Conservation (phyloP, 2,329 filamentous ascomycete genomes). For the Neoscytalidium dimidiatum region DNA sequence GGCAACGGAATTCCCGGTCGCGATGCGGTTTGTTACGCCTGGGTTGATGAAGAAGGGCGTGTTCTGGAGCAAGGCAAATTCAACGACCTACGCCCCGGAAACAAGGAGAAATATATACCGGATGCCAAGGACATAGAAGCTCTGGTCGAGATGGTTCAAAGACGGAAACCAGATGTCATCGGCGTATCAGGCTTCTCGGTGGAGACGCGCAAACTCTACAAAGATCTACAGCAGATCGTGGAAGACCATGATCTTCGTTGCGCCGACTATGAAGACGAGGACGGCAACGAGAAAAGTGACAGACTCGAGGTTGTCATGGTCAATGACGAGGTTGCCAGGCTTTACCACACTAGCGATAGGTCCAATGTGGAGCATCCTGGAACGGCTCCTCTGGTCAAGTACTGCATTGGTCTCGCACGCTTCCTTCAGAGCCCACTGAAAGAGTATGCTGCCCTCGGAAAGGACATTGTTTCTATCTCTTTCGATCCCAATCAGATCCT, state of each 20-base stretch:
- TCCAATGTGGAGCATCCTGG: slow-evolving; percentile 79
- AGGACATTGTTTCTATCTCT: slow-evolving; percentile 80
- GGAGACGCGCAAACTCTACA: slow-evolving; percentile 80
- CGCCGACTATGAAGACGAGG: slow-evolving; percentile 75
- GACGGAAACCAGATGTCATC: slow-evolving; percentile 84
- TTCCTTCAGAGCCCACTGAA: slow-evolving; percentile 96
- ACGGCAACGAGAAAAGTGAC: slow-evolving; percentile 73
- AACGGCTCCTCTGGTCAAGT: slow-evolving; percentile 75
- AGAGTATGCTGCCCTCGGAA: slow-evolving; percentile 90
- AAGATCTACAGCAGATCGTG: slow-evolving; percentile 77
- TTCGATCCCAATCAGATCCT: slow-evolving; percentile 92
- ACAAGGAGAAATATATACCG: slow-evolving; percentile 66
- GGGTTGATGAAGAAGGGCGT: slow-evolving; percentile 88
- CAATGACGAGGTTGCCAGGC: slow-evolving; percentile 94
- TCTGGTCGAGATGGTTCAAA: slow-evolving; percentile 77
- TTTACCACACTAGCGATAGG: slow-evolving; percentile 88
- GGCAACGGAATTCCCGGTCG: slow-evolving; percentile 73
- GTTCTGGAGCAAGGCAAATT: slow-evolving; percentile 89
- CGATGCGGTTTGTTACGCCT: slow-evolving; percentile 87
- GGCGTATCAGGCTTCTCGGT: slow-evolving; percentile 86
- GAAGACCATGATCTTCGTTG: slow-evolving; percentile 75
- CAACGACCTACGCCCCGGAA: slow-evolving; percentile 69
- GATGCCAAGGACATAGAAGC: slow-evolving; percentile 65
- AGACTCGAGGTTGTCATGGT: slow-evolving; percentile 85
- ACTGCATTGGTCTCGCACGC: slow-evolving; percentile 84